A percentile compares a stretch with the other conserved stretches of the same genome.
phyloP scores from a whole-genome alignment of 805 yeast genomes.

The Sugiyamaella qingdaonensis region DNA sequence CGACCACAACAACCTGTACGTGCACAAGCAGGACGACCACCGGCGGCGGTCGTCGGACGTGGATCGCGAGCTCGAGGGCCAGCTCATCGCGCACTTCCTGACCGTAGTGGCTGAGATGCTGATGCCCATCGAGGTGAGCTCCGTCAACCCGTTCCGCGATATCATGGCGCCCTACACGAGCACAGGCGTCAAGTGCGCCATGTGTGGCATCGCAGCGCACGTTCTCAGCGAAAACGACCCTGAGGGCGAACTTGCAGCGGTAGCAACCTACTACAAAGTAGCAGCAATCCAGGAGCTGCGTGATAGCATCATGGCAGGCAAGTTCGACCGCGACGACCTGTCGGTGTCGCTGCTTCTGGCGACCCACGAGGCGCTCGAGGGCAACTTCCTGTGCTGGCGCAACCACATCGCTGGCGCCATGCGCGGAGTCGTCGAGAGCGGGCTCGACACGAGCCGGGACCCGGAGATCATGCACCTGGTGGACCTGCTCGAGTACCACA shows the following conservation, averaged over 20 bases:
- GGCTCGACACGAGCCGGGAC: not conserved
- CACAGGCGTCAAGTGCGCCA: constrained; percentile 14
- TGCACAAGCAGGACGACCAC: not conserved
- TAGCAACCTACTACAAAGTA: constrained; percentile 13
- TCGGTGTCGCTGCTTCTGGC: constrained; percentile 17
- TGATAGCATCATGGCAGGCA: not conserved
- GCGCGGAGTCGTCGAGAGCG: constrained; percentile 4
- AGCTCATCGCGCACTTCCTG: constrained; percentile 12
- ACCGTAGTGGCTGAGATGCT: constrained; percentile 10
- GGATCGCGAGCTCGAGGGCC: not conserved
- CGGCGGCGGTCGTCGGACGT: not conserved
- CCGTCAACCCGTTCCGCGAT: constrained; percentile 14
- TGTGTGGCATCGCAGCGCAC: constrained; percentile 18
- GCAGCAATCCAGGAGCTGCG: constrained; percentile 14
- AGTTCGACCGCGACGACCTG: constrained; percentile 13
- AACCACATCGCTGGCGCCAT: constrained; percentile 18
- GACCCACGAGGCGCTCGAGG: constrained; percentile 13
- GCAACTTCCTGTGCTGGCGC: constrained; percentile 16
- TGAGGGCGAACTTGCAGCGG: not conserved
- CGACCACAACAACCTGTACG: not conserved
- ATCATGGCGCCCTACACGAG: constrained; percentile 9
- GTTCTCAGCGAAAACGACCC: constrained; percentile 10
- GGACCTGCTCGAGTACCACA: constrained; percentile 16
- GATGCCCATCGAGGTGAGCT: constrained; percentile 7
- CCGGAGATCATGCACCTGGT: constrained; percentile 4